phyloP scores from a whole-genome alignment of 495 filamentous ascomycete species.

The Penicillium herquei region DNA sequence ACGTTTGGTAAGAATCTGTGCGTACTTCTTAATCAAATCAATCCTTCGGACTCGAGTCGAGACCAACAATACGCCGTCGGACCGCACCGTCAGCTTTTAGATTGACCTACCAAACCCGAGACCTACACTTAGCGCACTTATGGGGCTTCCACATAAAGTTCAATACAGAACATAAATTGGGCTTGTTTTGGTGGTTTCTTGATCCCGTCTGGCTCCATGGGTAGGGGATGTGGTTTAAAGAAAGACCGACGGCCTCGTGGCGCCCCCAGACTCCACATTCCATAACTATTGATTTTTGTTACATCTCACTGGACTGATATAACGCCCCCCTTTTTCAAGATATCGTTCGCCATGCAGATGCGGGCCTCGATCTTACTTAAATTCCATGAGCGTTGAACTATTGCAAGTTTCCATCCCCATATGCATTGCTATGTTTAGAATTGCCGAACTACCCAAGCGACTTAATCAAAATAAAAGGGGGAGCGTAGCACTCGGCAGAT shows the following conservation, averaged over 20 bases:
- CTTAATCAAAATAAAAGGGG: not conserved
- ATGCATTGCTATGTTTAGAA: not conserved
- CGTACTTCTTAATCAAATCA: not conserved
- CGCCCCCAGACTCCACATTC: constrained; percentile 23
- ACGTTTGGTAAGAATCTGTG: constrained; percentile 3
- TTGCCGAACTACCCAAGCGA: not conserved
- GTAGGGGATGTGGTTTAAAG: constrained; percentile 18
- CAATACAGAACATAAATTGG: not conserved
- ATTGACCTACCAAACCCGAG: not conserved
- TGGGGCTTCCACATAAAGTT: not conserved
- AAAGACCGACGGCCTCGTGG: constrained; percentile 17
- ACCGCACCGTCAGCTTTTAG: not conserved
- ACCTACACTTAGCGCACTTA: too few species aligned
- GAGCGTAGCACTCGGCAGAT: not conserved
- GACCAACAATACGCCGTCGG: not conserved
- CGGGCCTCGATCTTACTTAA: not conserved
- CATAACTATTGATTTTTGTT: constrained; percentile 14
- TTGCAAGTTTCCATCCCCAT: not conserved
- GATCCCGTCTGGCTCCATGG: constrained; percentile 11
- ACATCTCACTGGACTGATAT: not conserved
- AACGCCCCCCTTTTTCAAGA: not conserved
- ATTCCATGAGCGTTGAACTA: not conserved
- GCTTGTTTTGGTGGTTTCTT: not conserved
- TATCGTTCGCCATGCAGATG: not conserved
- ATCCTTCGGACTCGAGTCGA: not conserved